Base-by-base conservation (phyloP, 2,329 filamentous ascomycete genomes). In the Diaporthe eres region DNA sequence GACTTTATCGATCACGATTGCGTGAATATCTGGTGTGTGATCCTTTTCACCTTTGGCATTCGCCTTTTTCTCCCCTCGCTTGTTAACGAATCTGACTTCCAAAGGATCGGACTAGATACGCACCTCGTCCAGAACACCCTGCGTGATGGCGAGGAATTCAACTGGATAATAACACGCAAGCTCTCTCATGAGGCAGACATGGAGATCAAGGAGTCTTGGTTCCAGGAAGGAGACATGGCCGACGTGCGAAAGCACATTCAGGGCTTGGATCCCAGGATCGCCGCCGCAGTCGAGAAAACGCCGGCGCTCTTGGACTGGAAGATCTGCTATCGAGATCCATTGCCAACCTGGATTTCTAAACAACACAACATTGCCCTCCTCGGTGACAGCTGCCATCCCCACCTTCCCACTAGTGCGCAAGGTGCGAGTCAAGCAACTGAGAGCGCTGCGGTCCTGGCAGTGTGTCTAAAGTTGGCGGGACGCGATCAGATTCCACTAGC, bases 381-480 rank as follows among this genome's bases (percentile, higher is more conserved):
- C 1, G 89, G 89, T 1, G 89, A 90, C 78, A 87, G 87, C 61
- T 89, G 88, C 70, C 89, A 90, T 78, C 85, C 88, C 0, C 89
- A 90, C 79, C 79, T 91, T 9, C 89, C 88, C 0, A 90, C 88
- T 0, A 87, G 86, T 73, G 87, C 88, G 0, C 88, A 90, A 76
- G 88, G 88, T 2, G 88, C 88, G 0, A 87, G 87, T 57, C 88
- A 90, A 80, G 88, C 89, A 0, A 86, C 88, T 28, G 89, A 90
- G 81, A 89, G 89, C 78, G 87, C 84, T 0, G 86, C 83, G 4
- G 86, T 86, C 42, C 77, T 89, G 55, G 86, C 86, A 0, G 81
- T 86, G 5, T 87, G 86, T 77, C 79, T 88, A 67, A 83, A 85
- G 72, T 77, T 87, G n/a, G 84, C 84, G 17, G 84, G 84, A 19